Evolutionary conservation across 768 basidiomycete genomes (phyloP).

Genomic region (Tricholoma terreum): DNA sequence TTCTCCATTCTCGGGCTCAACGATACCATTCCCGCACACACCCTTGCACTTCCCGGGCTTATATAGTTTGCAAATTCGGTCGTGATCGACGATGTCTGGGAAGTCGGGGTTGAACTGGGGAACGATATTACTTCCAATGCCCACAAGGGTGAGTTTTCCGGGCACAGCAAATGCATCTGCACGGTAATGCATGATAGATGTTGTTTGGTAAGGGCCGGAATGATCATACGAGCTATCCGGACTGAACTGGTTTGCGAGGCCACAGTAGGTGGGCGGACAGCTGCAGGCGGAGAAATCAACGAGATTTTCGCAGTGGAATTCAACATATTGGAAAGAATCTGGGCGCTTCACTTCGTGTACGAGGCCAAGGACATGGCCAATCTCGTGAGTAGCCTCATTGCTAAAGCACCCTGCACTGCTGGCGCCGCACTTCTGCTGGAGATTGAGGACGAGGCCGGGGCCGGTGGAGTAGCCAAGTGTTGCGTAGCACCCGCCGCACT

Average conservation of each 20-base stretch:
- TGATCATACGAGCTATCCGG: background rate
- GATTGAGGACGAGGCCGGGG: background rate
- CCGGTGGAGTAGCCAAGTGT: background rate
- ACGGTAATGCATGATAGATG: background rate
- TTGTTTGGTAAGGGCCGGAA: background rate
- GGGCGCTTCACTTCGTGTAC: background rate
- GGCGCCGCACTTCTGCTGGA: background rate
- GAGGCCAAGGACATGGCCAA: background rate
- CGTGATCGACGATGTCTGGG: background rate
- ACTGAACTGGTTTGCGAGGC: background rate
- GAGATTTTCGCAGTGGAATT: background rate
- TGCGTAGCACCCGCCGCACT: background rate
- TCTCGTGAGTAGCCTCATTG: background rate
- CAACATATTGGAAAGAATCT: background rate
- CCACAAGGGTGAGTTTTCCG: background rate
- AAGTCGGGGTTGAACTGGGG: background rate
- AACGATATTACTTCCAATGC: background rate
- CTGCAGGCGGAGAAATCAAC: background rate
- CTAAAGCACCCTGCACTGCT: background rate
- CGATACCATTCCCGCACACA: too few species aligned
- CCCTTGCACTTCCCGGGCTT: background rate
- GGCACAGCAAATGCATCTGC: background rate
- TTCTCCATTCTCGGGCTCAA: too few species aligned
- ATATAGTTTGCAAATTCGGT: background rate
- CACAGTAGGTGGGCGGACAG: background rate